phyloP scores from a whole-genome alignment of 176 grass and related monocot genomes.

The Aegilops bicornis region DNA sequence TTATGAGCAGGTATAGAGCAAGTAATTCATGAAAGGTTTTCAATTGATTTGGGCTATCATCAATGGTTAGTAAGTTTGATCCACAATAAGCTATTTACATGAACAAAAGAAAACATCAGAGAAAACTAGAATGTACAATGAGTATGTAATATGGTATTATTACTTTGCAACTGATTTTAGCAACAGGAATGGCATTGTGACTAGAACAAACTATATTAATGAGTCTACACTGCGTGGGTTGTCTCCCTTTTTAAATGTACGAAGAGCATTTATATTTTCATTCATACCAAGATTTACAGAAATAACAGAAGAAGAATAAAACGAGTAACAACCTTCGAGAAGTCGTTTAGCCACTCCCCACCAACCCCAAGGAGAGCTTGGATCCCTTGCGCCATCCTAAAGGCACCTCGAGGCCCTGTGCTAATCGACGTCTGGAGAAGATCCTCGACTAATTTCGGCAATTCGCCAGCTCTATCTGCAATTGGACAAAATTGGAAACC shows the following conservation, averaged over 20 bases:
- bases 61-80: background rate
- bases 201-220: background rate
- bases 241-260: background rate
- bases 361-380: slow-evolving; percentile 85
- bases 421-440: slow-evolving; percentile 87
- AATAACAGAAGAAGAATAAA: slow-evolving; percentile 8
- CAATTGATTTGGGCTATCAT: background rate
- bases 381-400: slow-evolving; percentile 84
- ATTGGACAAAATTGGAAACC: background rate
- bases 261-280: background rate
- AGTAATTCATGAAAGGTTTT: background rate
- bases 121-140: background rate
- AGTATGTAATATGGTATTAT: background rate
- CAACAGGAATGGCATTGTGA: background rate
- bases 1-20: background rate
- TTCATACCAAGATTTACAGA: background rate
- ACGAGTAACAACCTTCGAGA: slow-evolving; percentile 65
- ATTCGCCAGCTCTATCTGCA: slow-evolving; percentile 71
- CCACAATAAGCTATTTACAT: background rate
- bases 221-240: background rate
- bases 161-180: background rate
- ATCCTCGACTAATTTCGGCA: slow-evolving; percentile 89
- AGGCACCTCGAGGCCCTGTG: slow-evolving; percentile 81
- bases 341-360: slow-evolving; percentile 82
- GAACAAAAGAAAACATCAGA: background rate